Base-by-base conservation (phyloP, 1,284 basidiomycete genomes). In the Flammula alnicola region DNA sequence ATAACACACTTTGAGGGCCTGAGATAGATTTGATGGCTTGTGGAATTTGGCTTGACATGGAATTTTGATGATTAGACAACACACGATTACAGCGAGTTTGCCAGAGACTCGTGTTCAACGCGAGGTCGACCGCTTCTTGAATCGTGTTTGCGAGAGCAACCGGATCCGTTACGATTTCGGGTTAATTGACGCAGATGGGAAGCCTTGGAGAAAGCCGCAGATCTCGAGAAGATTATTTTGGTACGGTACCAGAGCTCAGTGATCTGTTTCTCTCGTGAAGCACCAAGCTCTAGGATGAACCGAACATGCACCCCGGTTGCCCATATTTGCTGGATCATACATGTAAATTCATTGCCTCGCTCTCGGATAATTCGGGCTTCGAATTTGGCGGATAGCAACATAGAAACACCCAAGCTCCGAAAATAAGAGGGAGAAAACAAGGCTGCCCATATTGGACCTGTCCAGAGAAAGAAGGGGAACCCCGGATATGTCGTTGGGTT, bases 21-120 rank as follows among this genome's bases (percentile, higher is more conserved):
- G 56, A 54, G 51, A 56, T 54, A 58, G 49, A 59, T 49, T 52
- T 58, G 59, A 62, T 61, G 60, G 57, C 54, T 48, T 51, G 49
- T 53, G 54, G 51, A 47, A 47, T 51, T 52, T 56, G 52, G 39
- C 49, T 57, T 58, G 54, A 55, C 60, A 57, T 57, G 49, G 52
- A 51, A 52, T 41, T n/a, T 44, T 59, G 57, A 59, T 58, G 49
- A 54, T 54, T 51, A 49, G 46, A 48, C 52, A 52, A 57, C 59
- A 61, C 56, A 55, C 56, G 52, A 52, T 52, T 53, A 29, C 52
- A 57, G 55, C 53, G 39, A 56, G 54, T 52, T 51, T 45, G 22
- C 46, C 48, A 52, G 48, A 56, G 43, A 52, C 61, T 53, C 60
- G 51, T 59, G 61, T 58, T 56, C 30, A 47, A 55, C 55, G 58